Percentiles rank a stretch among this genome's conserved stretches.
These are phyloP conservation scores for Lactuca sativa DNA, from an alignment of 129 eudicot species.

Conservation along the genomic window DNA sequence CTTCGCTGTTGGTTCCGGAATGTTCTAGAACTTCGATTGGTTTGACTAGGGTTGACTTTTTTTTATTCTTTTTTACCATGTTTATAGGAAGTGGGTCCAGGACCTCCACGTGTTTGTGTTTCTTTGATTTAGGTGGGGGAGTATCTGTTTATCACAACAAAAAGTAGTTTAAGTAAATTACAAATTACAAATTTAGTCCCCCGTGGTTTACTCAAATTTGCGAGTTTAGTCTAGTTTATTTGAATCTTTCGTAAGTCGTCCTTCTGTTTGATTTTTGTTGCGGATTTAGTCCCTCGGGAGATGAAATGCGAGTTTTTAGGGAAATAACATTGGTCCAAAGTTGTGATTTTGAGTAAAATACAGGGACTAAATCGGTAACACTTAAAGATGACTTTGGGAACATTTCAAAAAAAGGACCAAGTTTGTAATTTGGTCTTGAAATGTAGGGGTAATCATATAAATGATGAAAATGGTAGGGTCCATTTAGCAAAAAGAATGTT, in stretches of 20 bases:
- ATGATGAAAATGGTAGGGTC: too few species aligned
- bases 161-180: neutral
- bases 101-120: slow-evolving; percentile 27
- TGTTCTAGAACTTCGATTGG: slow-evolving; percentile 18
- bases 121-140: slow-evolving; percentile 31
- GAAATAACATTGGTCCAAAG: neutral
- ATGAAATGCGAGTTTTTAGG: neutral
- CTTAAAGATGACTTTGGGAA: neutral
- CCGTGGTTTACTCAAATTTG: neutral
- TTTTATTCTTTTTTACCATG: slow-evolving; percentile 36
- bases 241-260: neutral
- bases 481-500: neutral
- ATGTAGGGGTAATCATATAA: too few species aligned
- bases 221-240: too few species aligned
- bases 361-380: neutral
- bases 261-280: neutral
- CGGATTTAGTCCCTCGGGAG: neutral
- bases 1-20: neutral
- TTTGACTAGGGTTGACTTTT: slow-evolving; percentile 8
- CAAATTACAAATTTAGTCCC: neutral
- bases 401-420: too few species aligned
- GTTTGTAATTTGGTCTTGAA: too few species aligned
- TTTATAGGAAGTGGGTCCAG: slow-evolving; percentile 38
- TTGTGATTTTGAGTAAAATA: neutral
- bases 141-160: slow-evolving; percentile 11